Base-by-base conservation (phyloP, 208 protist genomes). In the Lotmaria passim region DNA sequence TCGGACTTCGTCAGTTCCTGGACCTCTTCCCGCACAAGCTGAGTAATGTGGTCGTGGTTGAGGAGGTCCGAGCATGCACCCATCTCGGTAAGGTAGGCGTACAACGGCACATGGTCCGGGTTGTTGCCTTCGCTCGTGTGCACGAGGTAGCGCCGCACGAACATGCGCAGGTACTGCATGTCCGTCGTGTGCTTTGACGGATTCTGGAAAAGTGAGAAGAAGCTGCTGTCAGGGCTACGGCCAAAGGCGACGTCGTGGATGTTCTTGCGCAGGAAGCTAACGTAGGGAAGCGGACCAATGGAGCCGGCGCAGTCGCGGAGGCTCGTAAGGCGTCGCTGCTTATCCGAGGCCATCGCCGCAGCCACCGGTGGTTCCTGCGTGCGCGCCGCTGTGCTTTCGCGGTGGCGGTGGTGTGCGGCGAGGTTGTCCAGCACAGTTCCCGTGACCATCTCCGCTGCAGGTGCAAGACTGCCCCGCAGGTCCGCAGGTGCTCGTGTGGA, bases 161-260 rank as follows among this genome's bases (percentile, higher is more conserved):
- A 89, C 87, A 93, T 93, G 34, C 87, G 85, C 50, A 93, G 75
- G 55, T 69, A 87, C 76, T 95, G 87, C 78, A 91, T 82, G 63
- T 95, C 90, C 61, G 85, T 80, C 30, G 78, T 24, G 15, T 43
- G 5, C 65, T 73, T 75, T 6, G 64, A 55, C 0, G 85, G 81
- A 39, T 84, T 50, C 31, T 71, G 62, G 64, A 95, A 88, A 24
- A 95, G 75, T 19, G 73, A 78, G 60, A 81, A 90, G 68, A 91
- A 89, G 43, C 17, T 55, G 50, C 62, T 79, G 15, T 34, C 51
- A 1, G 83, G 80, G 59, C 90, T 86, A 3, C 62, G 63, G 10
- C 68, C 81, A 72, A 93, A 91, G 31, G 75, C 39, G 2, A 95
- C 85, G 44, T 85, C 60, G 58, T 86, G 75, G 73, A 95, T 85